phyloP scores from a whole-genome alignment of 2,329 filamentous ascomycete genomes.

The Teratosphaeria nubilosa region DNA sequence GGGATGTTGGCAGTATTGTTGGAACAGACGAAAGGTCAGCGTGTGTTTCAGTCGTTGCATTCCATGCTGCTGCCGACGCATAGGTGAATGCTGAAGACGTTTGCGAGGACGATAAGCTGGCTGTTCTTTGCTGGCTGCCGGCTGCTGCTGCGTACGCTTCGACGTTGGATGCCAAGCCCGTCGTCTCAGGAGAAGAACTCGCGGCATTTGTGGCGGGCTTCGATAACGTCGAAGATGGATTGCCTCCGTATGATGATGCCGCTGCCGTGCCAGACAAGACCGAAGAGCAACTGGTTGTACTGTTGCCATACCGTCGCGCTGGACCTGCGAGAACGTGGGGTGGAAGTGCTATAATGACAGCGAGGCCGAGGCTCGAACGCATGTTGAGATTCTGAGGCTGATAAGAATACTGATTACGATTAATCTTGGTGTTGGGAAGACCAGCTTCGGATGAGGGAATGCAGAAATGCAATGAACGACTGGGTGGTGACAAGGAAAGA shows the following conservation, averaged over 20 bases:
- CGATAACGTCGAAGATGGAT: background rate
- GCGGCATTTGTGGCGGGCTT: background rate
- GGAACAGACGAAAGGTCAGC: background rate
- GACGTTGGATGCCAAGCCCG: background rate
- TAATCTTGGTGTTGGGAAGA: slow-evolving; percentile 9
- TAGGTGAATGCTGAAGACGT: background rate
- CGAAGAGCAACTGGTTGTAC: background rate
- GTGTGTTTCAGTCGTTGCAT: background rate
- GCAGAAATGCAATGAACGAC: slow-evolving; percentile 6
- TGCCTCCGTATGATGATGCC: background rate
- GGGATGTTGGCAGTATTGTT: background rate
- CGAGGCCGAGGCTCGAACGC: background rate
- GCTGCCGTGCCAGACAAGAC: background rate
- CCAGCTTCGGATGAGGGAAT: slow-evolving; percentile 16
- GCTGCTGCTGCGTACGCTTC: background rate
- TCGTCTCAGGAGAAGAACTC: background rate
- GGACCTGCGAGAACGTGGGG: slow-evolving; percentile 6
- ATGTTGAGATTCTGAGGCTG: background rate
- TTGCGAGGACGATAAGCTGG: background rate
- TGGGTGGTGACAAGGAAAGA: slow-evolving; percentile 5
- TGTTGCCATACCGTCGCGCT: slow-evolving; percentile 10
- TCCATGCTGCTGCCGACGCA: background rate
- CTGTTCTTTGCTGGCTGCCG: background rate
- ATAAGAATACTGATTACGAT: slow-evolving; percentile 3
- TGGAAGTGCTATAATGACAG: slow-evolving; percentile 8